A percentile compares a stretch with the other conserved stretches of the same genome.
These are phyloP conservation scores for Madurella fahalii DNA, from an alignment of 2,329 filamentous ascomycete species.

Conservation along the genomic window DNA sequence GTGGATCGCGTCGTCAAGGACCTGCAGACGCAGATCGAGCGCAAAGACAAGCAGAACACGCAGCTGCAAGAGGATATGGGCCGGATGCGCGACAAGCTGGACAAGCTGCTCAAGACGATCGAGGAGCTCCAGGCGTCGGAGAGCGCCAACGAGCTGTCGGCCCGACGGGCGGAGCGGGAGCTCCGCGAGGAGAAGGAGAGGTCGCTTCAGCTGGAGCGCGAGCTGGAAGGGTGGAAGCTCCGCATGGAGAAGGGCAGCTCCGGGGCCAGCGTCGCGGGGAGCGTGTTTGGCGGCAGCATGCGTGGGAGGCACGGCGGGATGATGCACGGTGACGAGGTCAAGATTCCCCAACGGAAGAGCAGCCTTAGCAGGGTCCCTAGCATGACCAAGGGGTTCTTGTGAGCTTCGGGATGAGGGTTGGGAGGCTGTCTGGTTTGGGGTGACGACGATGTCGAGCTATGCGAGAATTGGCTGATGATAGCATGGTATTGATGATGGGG, in stretches of 20 bases:
- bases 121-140: conserved; percentile 91
- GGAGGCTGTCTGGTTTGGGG: not conserved
- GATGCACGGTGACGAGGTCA: conserved; percentile 42
- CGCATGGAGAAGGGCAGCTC: conserved; percentile 57
- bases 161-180: conserved; percentile 84
- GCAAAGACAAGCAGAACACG: conserved; percentile 80
- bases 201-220: conserved; percentile 74
- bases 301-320: conserved; percentile 44
- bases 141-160: conserved; percentile 72
- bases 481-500: not conserved
- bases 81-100: conserved; percentile 84
- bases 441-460: not conserved
- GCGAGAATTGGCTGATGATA: not conserved
- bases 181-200: conserved; percentile 86
- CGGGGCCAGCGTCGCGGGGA: conserved; percentile 21
- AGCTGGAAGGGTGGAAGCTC: conserved; percentile 81
- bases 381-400: conserved; percentile 76
- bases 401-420: conserved; percentile 16
- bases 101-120: conserved; percentile 83
- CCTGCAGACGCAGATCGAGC: conserved; percentile 85
- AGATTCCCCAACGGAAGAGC: conserved; percentile 62
- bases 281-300: conserved; percentile 29
- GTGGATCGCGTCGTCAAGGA: conserved; percentile 93
- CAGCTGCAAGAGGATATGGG: conserved; percentile 79
- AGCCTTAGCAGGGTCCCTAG: conserved; percentile 61